Evolutionary conservation across 176 grass and related monocot species (phyloP).

Genomic region (Avena insularis): DNA sequence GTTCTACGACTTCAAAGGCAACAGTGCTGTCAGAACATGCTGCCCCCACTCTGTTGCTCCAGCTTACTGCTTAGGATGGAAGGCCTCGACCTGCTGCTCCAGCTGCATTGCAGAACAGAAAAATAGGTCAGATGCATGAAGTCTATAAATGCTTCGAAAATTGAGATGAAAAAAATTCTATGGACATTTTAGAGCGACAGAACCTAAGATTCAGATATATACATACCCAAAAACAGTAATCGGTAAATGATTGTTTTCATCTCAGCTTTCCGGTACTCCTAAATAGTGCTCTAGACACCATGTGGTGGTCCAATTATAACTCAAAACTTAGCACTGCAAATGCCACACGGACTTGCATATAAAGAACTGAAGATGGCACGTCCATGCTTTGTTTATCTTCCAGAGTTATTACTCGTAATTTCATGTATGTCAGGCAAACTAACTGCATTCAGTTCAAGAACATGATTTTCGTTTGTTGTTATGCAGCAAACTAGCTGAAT

Average conservation of each 20-base stretch:
- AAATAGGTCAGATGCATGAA: neutral
- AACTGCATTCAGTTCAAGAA: neutral
- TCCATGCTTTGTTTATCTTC: neutral
- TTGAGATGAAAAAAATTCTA: neutral
- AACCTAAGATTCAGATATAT: neutral
- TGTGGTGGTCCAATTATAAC: neutral
- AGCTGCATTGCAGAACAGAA: conserved; percentile 55
- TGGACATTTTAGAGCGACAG: neutral
- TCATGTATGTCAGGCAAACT: neutral
- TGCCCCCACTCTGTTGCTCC: neutral
- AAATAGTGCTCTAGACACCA: neutral
- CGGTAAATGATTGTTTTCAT: neutral
- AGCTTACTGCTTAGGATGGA: conserved; percentile 39
- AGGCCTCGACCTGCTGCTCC: conserved; percentile 43
- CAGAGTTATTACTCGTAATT: neutral
- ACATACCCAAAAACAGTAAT: neutral
- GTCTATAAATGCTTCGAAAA: neutral
- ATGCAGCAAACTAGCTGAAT: neutral
- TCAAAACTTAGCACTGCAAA: neutral
- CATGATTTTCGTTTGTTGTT: neutral
- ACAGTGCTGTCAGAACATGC: conserved; percentile 32
- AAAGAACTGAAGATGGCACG: conserved; percentile 3
- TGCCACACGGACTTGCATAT: too few species aligned
- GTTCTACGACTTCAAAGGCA: conserved; percentile 5
- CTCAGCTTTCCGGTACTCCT: neutral